These are phyloP conservation scores for Moniliophthora roreri DNA, from an alignment of 1,284 basidiomycete species.

Conservation along the genomic window DNA sequence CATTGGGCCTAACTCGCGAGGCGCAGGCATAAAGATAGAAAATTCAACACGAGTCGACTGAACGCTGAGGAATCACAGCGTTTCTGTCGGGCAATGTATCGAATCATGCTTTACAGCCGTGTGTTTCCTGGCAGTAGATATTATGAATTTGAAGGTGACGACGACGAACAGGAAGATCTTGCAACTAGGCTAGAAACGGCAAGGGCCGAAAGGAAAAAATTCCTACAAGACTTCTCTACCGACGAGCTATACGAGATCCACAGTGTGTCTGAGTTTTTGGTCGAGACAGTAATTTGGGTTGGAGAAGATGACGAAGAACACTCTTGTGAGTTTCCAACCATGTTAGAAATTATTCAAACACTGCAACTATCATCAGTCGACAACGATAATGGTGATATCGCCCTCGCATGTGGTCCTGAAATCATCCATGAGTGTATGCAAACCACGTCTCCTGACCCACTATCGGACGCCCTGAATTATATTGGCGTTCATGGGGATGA, in stretches of 20 bases:
- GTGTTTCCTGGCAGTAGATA: conserved; percentile 6
- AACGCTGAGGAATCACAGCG: conserved; percentile 14
- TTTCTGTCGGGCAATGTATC: conserved; percentile 17
- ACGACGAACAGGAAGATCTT: conserved; percentile 16
- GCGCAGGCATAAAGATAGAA: conserved; percentile 7
- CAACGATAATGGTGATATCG: background rate
- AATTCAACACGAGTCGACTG: conserved; percentile 9
- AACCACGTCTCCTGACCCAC: conserved; percentile 2
- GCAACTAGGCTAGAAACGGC: background rate
- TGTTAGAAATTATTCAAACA: conserved; percentile 3
- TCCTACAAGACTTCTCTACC: conserved; percentile 22
- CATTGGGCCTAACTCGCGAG: background rate
- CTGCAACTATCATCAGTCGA: background rate
- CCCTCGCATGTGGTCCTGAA: background rate
- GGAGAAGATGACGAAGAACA: background rate
- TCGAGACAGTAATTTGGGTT: conserved; percentile 19
- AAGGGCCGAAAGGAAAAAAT: conserved; percentile 15
- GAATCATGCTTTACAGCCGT: conserved; percentile 13
- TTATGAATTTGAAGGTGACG: conserved; percentile 4
- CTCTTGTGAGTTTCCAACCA: background rate
- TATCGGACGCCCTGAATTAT: background rate
- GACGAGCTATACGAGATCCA: conserved; percentile 29
- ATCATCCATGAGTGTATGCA: background rate
- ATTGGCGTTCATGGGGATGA: background rate
- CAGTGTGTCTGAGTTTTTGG: conserved; percentile 25